Evolutionary conservation across 1,284 basidiomycete genomes (phyloP), one percentile per base, ranked within the genome.

Genomic region (Erythrobasidium hasegawianum): DNA sequence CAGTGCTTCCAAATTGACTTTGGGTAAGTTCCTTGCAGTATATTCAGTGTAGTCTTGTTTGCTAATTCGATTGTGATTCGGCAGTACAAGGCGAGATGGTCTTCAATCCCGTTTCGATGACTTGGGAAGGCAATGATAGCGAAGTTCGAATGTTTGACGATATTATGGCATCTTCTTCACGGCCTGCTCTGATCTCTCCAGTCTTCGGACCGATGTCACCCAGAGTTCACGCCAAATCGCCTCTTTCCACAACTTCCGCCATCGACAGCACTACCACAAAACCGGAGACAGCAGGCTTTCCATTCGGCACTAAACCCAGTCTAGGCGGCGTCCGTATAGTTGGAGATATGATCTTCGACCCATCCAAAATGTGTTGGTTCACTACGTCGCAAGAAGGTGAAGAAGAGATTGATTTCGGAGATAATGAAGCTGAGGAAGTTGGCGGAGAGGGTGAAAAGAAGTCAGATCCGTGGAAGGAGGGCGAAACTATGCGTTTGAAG

Each of bases 301-400:
- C 60, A 29, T 29, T 20, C 16, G 61, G 55, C 45, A 67, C 56
- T 47, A 64, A 39, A 18, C 59, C 59, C 20, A 57, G 38, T 7
- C 20, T 70, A 57, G 38, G 64, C 39, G 59, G 72, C 20, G 71
- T 77, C 9, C 84, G 90, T 60, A 86, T 93, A 73, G 93, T 97
- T 13, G 94, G 94, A 57, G 92, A 93, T 80, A 97, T 97, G 94
- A 85, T 92, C 57, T 97, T 97, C 74, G 94, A 97, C 79, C 92
- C 95, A 1, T 76, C 85, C 57, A 84, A 86, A 47, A 96, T 97
- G 91, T 89, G 89, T 74, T 97, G 94, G 94, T 85, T 94, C 73
- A 69, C 70, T 33, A 70, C 90, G 87, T 59, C 88, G 84, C 55
- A 79, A 8, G 93, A 93, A 68, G 90, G 95, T 73, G 90, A 94